Evolutionary conservation across 2,329 filamentous ascomycete species (phyloP).

Genomic region (Penicillium sp.): DNA sequence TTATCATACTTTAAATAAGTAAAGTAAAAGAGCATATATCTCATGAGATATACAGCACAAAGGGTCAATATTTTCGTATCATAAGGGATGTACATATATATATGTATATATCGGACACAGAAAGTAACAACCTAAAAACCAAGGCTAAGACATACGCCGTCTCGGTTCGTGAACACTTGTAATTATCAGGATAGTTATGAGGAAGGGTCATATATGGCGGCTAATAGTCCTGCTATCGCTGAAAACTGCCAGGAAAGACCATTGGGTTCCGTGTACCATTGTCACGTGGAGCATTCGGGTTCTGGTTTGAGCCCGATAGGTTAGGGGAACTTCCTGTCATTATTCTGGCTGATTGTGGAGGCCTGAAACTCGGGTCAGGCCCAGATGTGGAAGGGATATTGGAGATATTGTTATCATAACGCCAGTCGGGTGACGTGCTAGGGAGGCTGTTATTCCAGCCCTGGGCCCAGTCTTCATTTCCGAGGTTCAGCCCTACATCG

Average conservation of each 20-base stretch:
- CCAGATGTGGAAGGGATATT: constrained; percentile 18
- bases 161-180: neutral
- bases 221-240: constrained; percentile 11
- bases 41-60: neutral
- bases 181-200: neutral
- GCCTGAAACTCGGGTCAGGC: constrained; percentile 11
- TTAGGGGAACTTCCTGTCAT: constrained; percentile 14
- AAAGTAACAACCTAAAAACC: neutral
- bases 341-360: constrained; percentile 16
- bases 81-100: neutral
- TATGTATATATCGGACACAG: neutral
- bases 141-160: neutral
- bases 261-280: constrained; percentile 9
- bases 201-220: neutral
- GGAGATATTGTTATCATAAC: constrained; percentile 18
- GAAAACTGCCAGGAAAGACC: constrained; percentile 21
- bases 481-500: constrained; percentile 65
- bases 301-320: constrained; percentile 11
- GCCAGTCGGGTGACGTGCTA: constrained; percentile 18
- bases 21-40: neutral
- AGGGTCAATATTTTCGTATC: neutral
- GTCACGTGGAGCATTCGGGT: constrained; percentile 13
- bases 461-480: constrained; percentile 65
- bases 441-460: constrained; percentile 33
- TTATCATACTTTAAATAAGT: too few relatives aligned